Evolutionary conservation across 1,284 basidiomycete species (phyloP).

Genomic region (Puccinia coronata): DNA sequence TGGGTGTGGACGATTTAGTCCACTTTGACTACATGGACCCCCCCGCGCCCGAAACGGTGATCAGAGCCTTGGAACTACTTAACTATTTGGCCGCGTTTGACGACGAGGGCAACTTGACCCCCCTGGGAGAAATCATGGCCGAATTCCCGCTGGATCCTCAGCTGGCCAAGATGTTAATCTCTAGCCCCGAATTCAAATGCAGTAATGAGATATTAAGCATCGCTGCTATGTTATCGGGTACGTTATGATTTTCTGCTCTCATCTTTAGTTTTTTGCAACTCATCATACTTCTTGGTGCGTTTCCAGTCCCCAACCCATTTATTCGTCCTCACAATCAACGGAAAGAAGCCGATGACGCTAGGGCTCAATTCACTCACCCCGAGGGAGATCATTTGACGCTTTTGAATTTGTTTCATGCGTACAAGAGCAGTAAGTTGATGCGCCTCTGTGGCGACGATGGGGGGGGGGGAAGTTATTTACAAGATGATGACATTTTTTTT

Average conservation of each 20-base stretch:
- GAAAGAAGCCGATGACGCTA: conserved; percentile 88
- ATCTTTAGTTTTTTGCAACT: not conserved
- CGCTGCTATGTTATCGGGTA: conserved; percentile 91
- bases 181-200: conserved; percentile 91
- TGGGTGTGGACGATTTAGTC: conserved; percentile 71
- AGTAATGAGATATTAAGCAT: conserved; percentile 94
- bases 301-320: conserved; percentile 85
- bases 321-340: conserved; percentile 82
- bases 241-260: conserved; percentile 52
- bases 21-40: conserved; percentile 95
- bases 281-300: not conserved
- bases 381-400: conserved; percentile 94
- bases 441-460: not conserved
- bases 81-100: conserved; percentile 91
- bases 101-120: conserved; percentile 88
- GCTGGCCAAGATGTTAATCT: conserved; percentile 91
- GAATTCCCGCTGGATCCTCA: conserved; percentile 98
- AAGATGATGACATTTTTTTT: too few species aligned
- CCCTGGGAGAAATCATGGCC: conserved; percentile 88
- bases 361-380: conserved; percentile 82
- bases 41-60: conserved; percentile 94
- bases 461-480: not conserved
- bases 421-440: conserved; percentile 70
- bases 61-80: conserved; percentile 92
- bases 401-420: conserved; percentile 93